These are phyloP conservation scores for Ophiocordyceps robertsii DNA, from an alignment of 2,329 filamentous ascomycete genomes.

Conservation along the genomic window DNA sequence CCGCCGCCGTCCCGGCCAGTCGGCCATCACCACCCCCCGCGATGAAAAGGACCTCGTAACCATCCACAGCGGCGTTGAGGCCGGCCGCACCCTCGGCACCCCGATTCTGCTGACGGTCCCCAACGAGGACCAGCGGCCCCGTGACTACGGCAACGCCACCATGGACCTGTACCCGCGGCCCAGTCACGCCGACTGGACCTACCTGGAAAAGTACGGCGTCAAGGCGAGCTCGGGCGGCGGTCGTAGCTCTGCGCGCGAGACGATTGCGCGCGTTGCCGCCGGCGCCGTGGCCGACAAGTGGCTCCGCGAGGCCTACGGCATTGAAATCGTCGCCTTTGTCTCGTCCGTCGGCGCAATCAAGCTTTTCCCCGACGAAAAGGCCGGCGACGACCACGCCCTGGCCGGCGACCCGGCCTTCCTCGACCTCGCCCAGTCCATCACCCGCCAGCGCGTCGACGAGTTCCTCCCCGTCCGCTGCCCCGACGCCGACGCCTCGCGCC, in stretches of 20 bases:
- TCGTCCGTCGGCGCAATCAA: conserved; percentile 59
- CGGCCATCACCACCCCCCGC: conserved; percentile 77
- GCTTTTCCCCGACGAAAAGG: conserved; percentile 15
- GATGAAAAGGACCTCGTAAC: conserved; percentile 85
- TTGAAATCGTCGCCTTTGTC: conserved; percentile 87
- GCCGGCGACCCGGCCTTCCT: conserved; percentile 71
- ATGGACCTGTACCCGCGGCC: conserved; percentile 89
- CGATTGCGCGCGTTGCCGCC: conserved; percentile 82
- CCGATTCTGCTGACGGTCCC: conserved; percentile 78
- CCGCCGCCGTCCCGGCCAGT: conserved; percentile 78
- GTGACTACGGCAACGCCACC: conserved; percentile 80
- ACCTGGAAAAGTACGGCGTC: conserved; percentile 92
- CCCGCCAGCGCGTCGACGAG: conserved; percentile 64
- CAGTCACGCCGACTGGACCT: conserved; percentile 92
- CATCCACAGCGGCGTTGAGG: conserved; percentile 88
- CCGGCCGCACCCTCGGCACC: conserved; percentile 78
- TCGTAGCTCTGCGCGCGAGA: conserved; percentile 84
- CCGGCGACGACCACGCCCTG: conserved; percentile 27
- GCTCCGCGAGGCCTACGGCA: conserved; percentile 62
- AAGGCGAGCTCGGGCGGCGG: conserved; percentile 86
- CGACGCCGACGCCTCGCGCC: conserved; percentile 43
- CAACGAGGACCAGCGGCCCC: conserved; percentile 86
- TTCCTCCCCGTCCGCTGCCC: conserved; percentile 85
- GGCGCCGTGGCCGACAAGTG: conserved; percentile 92
- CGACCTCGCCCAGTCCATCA: conserved; percentile 56